phyloP scores from a whole-genome alignment of 2,329 filamentous ascomycete genomes.

The Paecilomyces niveus region DNA sequence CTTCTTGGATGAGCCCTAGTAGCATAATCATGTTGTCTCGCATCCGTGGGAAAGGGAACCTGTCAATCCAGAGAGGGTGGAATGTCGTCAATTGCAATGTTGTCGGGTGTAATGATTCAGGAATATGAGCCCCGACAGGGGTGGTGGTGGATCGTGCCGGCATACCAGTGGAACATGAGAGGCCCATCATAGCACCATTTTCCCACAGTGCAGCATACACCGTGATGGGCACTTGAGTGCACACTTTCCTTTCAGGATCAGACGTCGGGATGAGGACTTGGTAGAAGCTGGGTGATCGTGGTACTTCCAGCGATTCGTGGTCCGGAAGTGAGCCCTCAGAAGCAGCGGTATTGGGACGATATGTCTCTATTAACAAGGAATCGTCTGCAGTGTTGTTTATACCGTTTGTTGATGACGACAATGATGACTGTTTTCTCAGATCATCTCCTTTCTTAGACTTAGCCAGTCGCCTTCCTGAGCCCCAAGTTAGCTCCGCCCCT shows the following conservation, averaged over 20 bases:
- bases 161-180: constrained; percentile 18
- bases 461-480: background rate
- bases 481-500: background rate
- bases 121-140: constrained; percentile 9
- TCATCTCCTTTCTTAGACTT: constrained; percentile 1
- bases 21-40: constrained; percentile 27
- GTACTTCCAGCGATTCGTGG: background rate
- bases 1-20: constrained; percentile 22
- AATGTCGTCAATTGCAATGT: constrained; percentile 22
- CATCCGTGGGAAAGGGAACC: constrained; percentile 31
- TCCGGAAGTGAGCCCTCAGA: background rate
- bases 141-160: constrained; percentile 18
- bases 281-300: background rate
- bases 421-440: background rate
- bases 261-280: background rate
- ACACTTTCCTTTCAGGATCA: background rate
- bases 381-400: background rate
- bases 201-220: constrained; percentile 23
- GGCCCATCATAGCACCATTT: constrained; percentile 23
- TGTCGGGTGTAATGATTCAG: constrained; percentile 24
- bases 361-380: background rate
- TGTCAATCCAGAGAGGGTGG: constrained; percentile 31
- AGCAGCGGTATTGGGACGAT: background rate
- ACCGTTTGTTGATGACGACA: background rate
- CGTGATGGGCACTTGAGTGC: constrained; percentile 9